phyloP scores from a whole-genome alignment of 495 filamentous ascomycete genomes.

The Chaetomium tenue region DNA sequence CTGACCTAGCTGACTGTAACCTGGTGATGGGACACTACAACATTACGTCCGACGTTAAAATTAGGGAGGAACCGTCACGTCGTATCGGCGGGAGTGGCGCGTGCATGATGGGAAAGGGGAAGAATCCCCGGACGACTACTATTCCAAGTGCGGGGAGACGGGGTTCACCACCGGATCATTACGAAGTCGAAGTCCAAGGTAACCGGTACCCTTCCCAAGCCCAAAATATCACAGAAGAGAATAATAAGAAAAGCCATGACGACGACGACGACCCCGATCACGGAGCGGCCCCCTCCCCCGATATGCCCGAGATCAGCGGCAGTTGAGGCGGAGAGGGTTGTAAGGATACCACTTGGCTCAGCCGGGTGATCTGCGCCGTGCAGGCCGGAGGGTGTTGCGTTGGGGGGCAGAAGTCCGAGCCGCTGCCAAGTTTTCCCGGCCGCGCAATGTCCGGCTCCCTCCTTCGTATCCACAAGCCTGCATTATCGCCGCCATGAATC shows the following conservation, averaged over 20 bases:
- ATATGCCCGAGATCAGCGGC: conserved; percentile 8
- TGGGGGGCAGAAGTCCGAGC: not conserved
- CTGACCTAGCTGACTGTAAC: not conserved
- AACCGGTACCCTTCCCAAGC: no score
- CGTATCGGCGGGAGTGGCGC: not conserved
- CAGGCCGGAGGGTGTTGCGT: not conserved
- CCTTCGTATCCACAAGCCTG: no score
- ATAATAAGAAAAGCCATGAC: not conserved
- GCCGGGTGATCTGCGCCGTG: conserved; percentile 15
- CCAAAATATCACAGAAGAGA: not conserved
- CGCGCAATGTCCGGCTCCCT: not conserved
- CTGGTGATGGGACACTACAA: not conserved
- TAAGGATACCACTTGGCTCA: not conserved
- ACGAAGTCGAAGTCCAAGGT: no score
- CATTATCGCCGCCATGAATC: not conserved
- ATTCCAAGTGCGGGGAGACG: not conserved
- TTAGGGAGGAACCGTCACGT: not conserved
- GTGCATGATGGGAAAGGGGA: conserved; percentile 2
- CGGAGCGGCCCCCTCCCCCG: not conserved
- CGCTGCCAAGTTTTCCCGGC: not conserved
- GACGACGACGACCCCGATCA: not conserved
- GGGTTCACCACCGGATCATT: not conserved
- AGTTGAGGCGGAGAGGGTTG: not conserved
- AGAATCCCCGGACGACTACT: not conserved
- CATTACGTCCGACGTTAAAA: not conserved